Evolutionary conservation across 768 basidiomycete genomes (phyloP), one percentile per base, ranked within the genome.

Genomic region (Guyanaporus albipodus): DNA sequence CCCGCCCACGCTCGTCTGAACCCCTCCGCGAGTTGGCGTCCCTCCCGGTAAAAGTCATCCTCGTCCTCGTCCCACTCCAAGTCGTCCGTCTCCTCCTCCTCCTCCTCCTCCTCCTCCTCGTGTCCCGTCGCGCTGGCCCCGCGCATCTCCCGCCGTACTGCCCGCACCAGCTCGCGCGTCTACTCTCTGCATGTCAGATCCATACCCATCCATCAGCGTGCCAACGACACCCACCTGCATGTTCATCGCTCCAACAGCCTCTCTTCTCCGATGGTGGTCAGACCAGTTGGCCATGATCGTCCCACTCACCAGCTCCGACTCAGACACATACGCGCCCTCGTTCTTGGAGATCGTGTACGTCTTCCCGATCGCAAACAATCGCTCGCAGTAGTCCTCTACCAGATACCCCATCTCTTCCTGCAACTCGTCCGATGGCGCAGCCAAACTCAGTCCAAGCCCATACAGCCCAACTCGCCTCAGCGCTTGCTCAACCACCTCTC

Each of bases 231-330:
- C 27, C 44, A 70, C 73, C 70, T 74, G 72, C 19, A 75, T 24
- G 47, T 74, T 74, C 73, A 74, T 75, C 18, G 73, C 66, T 14
- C 57, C 36, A 5, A 71, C 67, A 2, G 69, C 68, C 37, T 73
- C 73, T 33, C 66, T 54, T 34, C 73, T 52, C 46, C 67, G 69
- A 24, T 68, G 66, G 50, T 71, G 73, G 54, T 74, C 73, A 7
- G 61, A 49, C 66, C 72, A 74, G 41, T 65, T 69, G 10, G 69
- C 72, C 57, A 73, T 69, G 21, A 74, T 75, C 18, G 73, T 74
- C 17, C 73, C 73, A 27, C 72, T 74, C 11, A 74, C 62, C 1
- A 75, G 57, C 58, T 74, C 73, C 8, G 71, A 67, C 45, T 74
- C 73, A 5, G 73, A 63, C 24, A 74, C 52, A 11, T 57, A 29